phyloP scores from a whole-genome alignment of 1,284 basidiomycete species.

The Leccinum ponderosum region DNA sequence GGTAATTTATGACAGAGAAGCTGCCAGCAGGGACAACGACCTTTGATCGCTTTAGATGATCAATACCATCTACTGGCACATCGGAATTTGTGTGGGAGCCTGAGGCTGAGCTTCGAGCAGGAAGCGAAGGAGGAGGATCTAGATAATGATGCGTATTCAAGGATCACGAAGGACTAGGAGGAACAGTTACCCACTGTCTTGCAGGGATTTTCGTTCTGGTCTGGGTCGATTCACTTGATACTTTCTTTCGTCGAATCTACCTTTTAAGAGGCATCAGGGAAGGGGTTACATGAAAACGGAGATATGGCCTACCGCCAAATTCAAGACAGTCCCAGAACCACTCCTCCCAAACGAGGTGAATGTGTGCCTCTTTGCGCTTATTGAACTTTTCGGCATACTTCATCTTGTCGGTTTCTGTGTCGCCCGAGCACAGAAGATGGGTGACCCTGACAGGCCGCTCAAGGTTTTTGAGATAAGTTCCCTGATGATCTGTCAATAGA shows the following conservation, averaged over 20 bases:
- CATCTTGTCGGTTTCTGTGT: slow-evolving; percentile 62
- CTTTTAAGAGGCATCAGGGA: slow-evolving; percentile 25
- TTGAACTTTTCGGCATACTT: slow-evolving; percentile 70
- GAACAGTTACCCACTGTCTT: slow-evolving; percentile 31
- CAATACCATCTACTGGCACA: slow-evolving; percentile 9
- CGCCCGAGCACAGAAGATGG: slow-evolving; percentile 59
- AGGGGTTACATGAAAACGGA: neutral
- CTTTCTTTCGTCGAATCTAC: slow-evolving; percentile 50
- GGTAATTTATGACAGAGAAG: slow-evolving; percentile 25
- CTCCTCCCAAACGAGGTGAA: slow-evolving; percentile 78
- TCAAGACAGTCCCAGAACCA: slow-evolving; percentile 84
- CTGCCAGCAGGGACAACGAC: slow-evolving; percentile 14
- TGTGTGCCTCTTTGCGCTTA: slow-evolving; percentile 57
- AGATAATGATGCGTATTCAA: slow-evolving; percentile 7
- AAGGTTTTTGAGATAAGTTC: slow-evolving; percentile 59
- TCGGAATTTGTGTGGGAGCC: slow-evolving; percentile 14
- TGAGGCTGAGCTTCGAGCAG: slow-evolving; percentile 17
- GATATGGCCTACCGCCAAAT: slow-evolving; percentile 52
- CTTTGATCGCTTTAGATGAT: slow-evolving; percentile 4
- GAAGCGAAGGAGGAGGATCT: slow-evolving; percentile 17
- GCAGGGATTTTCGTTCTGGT: slow-evolving; percentile 47
- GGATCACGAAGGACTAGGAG: neutral
- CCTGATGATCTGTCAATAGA: slow-evolving; percentile 52
- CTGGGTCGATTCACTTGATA: slow-evolving; percentile 61
- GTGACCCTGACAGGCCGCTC: slow-evolving; percentile 70